Conservation (phyloP, 169 alveolate genomes). For the Theileria parva region DNA sequence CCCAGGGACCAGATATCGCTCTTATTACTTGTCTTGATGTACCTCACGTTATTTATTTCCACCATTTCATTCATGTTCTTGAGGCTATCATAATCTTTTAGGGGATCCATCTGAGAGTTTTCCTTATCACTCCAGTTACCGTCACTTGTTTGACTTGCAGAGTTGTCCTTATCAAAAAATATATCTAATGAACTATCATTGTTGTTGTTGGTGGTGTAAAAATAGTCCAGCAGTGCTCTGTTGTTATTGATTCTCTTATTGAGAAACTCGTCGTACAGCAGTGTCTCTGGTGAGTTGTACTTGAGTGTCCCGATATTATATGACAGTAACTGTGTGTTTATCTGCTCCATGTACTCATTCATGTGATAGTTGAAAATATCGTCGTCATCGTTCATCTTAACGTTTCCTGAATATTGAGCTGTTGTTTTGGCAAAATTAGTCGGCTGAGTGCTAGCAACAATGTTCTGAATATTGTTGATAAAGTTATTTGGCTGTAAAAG, state of each 20-base stretch:
- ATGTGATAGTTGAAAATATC: neutral
- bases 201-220: conserved; percentile 20
- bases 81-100: neutral
- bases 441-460: neutral
- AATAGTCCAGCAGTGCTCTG: conserved; percentile 4
- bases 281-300: conserved; percentile 64
- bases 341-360: conserved; percentile 50
- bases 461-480: conserved; percentile 21
- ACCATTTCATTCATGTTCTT: conserved; percentile 1
- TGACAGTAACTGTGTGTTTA: conserved; percentile 45
- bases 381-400: neutral
- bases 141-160: conserved; percentile 8
- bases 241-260: conserved; percentile 54
- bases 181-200: neutral
- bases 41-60: conserved; percentile 22
- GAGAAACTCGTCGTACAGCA: conserved; percentile 57
- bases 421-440: neutral
- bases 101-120: neutral
- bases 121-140: conserved; percentile 11
- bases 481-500: conserved; percentile 62
- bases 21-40: conserved; percentile 29
- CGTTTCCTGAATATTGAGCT: neutral
- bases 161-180: conserved; percentile 1
- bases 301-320: conserved; percentile 56
- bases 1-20: conserved; percentile 70